Evolutionary conservation across 2,329 filamentous ascomycete species (phyloP).

Genomic region (Fusarium foetens): DNA sequence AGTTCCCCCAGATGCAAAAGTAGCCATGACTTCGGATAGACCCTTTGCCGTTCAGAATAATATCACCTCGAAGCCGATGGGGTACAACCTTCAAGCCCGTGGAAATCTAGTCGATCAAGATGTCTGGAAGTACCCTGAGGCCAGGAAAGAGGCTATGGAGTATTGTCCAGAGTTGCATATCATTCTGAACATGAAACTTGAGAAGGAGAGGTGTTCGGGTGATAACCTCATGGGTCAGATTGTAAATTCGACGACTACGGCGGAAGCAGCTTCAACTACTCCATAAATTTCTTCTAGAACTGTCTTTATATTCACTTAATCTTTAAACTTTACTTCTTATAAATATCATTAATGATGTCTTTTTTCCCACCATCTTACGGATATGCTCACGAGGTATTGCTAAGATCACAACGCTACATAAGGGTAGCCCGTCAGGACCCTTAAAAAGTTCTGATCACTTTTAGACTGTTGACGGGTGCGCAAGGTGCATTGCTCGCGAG

Average conservation of each 20-base stretch:
- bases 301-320: fast-evolving
- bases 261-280: background rate
- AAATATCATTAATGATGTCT: fast-evolving
- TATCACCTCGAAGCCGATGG: background rate
- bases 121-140: background rate
- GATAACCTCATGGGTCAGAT: background rate
- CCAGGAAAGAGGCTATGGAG: background rate
- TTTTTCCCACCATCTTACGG: background rate
- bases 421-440: fast-evolving
- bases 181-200: background rate
- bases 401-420: background rate
- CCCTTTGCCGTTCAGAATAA: background rate
- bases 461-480: fast-evolving
- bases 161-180: background rate
- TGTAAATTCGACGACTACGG: background rate
- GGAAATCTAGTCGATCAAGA: background rate
- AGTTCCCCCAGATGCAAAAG: background rate
- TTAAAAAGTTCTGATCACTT: fast-evolving
- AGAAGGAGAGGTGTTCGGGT: background rate
- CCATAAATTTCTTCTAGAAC: fast-evolving
- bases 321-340: fast-evolving
- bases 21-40: background rate
- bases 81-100: background rate
- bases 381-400: fast-evolving
- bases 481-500: fast-evolving